Base-by-base conservation (phyloP, 306 rosid species). In the Trifolium repens region DNA sequence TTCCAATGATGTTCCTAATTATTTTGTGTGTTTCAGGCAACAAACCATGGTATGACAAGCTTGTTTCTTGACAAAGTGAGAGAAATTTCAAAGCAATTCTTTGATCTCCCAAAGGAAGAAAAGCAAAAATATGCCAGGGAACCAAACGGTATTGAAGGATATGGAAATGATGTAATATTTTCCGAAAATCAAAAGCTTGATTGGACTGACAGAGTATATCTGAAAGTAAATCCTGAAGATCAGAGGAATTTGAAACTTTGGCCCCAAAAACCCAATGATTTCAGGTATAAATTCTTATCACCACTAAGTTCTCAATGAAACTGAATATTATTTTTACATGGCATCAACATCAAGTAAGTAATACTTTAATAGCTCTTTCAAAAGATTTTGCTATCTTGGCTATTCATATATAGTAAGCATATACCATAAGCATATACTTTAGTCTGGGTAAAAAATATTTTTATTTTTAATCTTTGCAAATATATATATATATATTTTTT, bases 141-240 rank as follows among this genome's bases (percentile, higher is more conserved):
- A 72, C 58, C 42, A 54, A 67, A 67, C 16, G 47, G 22, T 0
- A 4, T 75, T n/a, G 88, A 92, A 85, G 97, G 97, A 10, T 91
- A 86, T 78, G 90, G 91, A 53, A 83, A 64, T n/a, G 89, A 86
- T 75, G 15, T 39, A 22, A 75, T 86, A 26, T 72, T 73, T 35
- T 78, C 86, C 13, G 61, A 82, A 24, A 40, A 82, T 1, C 90
- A 89, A 82, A 87, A 47, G 32, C 88, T 88, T 47, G 96, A 92
- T 22, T 92, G 97, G 93, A 78, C 72, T 15, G 92, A 88, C 47
- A 83, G 94, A 43, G 14, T 92, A 53, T 87, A 80, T 79, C 82
- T 90, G 8, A 35, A 17, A 1, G 84, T 90, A 5, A 60, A 75
- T 14, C 97, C 97, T 22, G 69, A 85, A 74, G 84, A 84, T 66